Conservation (phyloP, 768 basidiomycete species). For the Hericium alpestre region DNA sequence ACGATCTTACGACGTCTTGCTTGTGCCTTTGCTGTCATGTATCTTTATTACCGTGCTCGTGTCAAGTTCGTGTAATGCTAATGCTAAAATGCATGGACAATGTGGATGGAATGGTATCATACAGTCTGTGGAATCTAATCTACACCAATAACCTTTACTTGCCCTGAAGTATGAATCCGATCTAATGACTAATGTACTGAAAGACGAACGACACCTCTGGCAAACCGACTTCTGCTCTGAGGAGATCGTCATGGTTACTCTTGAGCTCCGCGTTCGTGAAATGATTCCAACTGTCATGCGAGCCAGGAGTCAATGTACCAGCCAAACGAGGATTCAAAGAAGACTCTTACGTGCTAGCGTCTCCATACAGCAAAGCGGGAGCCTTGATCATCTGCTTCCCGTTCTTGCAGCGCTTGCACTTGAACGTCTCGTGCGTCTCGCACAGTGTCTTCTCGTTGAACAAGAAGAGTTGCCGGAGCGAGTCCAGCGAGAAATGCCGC, state of each 20-base stretch:
- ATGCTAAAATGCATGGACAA: background rate
- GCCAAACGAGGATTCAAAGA: background rate
- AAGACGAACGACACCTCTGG: conserved; percentile 90
- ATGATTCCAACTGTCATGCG: conserved; percentile 80
- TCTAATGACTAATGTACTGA: conserved; percentile 86
- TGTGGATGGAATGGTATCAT: background rate
- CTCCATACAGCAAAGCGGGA: conserved; percentile 84
- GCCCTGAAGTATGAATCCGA: background rate
- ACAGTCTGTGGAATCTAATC: background rate
- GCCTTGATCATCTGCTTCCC: conserved; percentile 78
- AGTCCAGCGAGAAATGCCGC: conserved; percentile 86
- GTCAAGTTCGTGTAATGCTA: background rate
- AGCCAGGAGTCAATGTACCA: background rate
- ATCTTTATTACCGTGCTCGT: conserved; percentile 4
- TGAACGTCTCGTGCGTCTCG: conserved; percentile 98
- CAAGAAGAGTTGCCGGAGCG: conserved; percentile 81
- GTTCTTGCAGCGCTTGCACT: conserved; percentile 84
- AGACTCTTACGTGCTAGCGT: conserved; percentile 84
- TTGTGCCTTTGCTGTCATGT: background rate
- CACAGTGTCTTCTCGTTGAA: conserved; percentile 81
- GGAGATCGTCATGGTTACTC: conserved; percentile 89
- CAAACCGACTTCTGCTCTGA: conserved; percentile 78
- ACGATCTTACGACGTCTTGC: background rate
- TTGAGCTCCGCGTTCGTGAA: conserved; percentile 81
- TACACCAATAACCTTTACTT: background rate